Evolutionary conservation across 257 asterid species (phyloP), one percentile per base, ranked within the genome.

Genomic region (Capsicum pubescens): DNA sequence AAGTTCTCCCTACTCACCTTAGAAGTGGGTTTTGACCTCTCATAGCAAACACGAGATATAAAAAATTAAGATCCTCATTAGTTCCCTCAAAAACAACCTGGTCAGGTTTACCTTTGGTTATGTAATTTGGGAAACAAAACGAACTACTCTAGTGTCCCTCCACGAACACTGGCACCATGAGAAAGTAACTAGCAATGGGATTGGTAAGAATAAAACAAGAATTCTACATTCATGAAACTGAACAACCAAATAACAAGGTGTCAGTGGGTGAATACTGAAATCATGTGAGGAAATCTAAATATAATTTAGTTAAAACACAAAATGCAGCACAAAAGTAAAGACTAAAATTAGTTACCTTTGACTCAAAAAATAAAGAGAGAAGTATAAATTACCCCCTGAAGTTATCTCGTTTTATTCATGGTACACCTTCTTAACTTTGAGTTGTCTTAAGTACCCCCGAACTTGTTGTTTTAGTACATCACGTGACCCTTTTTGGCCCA

Each of bases 31-130:
- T 32, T 55, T 9, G 4, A 52, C 64, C 48, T 50, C 82, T 14
- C 64, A 54, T 54, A 77, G 81, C 14, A 76, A 76, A 50, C 46
- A 76, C 6, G 15, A 76, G 82, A 77, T 54, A 77, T 50, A 15
- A 35, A 54, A 54, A 77, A 26, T 15, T 77, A 77, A 54, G 46
- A 55, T 54, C 12, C 26, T 76, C 64, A 52, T 54, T 52, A 76
- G 26, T 76, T 15, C 42, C 32, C 32, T 26, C 32, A 76, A 9
- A 52, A 50, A 2, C 46, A 76, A 52, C 60, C 3, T 76, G 63
- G 46, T 15, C 14, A 7, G 0, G 44, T 76, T 76, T 76, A 54
- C 46, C 81, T 76, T 48, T 21, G 21, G 39, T 32, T 26, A 50
- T 52, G 21, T 76, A 76, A 13, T 50, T 76, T 7, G 7, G 63